Conservation (phyloP, 2,329 filamentous ascomycete species). For the Scopulariopsis brevicaulis region DNA sequence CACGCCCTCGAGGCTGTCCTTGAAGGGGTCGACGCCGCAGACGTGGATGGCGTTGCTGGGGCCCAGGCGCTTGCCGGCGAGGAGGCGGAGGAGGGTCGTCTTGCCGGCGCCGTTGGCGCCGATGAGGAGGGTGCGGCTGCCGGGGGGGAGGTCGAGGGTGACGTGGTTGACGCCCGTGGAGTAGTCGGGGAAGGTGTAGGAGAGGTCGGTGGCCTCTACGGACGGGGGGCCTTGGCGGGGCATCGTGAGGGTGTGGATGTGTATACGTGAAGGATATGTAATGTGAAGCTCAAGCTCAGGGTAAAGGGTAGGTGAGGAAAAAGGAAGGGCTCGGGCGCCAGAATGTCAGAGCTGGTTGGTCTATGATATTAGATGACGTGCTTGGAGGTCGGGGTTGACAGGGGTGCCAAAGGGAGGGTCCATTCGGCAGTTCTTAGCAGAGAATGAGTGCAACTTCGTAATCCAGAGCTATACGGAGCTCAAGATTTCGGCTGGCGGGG, state of each 20-base stretch:
- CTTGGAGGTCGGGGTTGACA: neutral
- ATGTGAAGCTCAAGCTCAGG: neutral
- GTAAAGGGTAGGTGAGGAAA: neutral
- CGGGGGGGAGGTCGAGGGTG: conserved; percentile 63
- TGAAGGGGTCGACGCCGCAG: conserved; percentile 83
- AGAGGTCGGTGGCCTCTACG: conserved; percentile 65
- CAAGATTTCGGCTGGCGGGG: neutral
- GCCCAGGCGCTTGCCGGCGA: conserved; percentile 89
- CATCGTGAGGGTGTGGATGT: conserved; percentile 11
- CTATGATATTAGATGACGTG: neutral
- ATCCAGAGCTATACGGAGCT: neutral
- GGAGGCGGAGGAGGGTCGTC: conserved; percentile 86
- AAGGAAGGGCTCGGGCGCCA: neutral
- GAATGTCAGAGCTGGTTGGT: neutral
- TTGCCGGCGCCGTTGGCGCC: conserved; percentile 97
- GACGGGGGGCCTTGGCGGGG: conserved; percentile 32
- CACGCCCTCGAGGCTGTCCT: conserved; percentile 78
- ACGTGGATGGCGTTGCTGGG: conserved; percentile 65
- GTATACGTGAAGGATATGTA: neutral
- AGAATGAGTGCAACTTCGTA: neutral
- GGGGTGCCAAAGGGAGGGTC: neutral
- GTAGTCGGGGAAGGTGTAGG: conserved; percentile 82
- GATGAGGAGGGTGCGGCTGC: conserved; percentile 81
- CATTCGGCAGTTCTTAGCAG: neutral
- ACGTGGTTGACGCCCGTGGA: conserved; percentile 68